phyloP scores from a whole-genome alignment of 768 basidiomycete species.

The Psilocybe sp. region DNA sequence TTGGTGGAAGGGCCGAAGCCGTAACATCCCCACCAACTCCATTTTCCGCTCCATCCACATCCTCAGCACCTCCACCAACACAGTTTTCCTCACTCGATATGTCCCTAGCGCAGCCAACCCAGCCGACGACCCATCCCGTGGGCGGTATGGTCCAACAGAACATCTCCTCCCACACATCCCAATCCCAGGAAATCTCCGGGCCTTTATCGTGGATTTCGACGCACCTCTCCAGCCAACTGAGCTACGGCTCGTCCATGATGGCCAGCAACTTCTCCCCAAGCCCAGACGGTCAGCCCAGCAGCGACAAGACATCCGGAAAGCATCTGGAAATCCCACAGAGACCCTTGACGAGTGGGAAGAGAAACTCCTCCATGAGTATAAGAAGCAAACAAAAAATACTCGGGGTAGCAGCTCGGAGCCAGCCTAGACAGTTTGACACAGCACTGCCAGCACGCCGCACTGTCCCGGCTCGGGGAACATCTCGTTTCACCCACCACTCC shows the following conservation, averaged over 20 bases:
- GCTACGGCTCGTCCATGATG: background rate
- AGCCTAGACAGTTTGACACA: too few relatives aligned
- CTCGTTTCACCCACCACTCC: too few relatives aligned
- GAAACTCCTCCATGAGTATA: too few relatives aligned
- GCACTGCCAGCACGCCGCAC: too few relatives aligned
- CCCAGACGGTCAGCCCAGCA: too few relatives aligned
- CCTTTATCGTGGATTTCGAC: constrained; percentile 24
- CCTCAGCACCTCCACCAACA: background rate
- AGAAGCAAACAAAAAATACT: too few relatives aligned
- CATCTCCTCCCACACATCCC: constrained; percentile 27
- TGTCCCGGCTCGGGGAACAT: too few relatives aligned
- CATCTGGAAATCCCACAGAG: too few relatives aligned
- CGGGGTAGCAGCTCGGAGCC: too few relatives aligned
- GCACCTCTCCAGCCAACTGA: constrained; percentile 7
- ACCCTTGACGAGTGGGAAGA: too few relatives aligned
- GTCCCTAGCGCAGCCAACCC: constrained; percentile 31
- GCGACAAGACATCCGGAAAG: too few relatives aligned
- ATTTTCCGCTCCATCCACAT: constrained; percentile 25
- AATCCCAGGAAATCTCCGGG: constrained; percentile 23
- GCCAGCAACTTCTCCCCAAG: too few relatives aligned
- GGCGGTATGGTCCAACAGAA: constrained; percentile 17
- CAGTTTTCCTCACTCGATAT: constrained; percentile 25
- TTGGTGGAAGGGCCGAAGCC: constrained; percentile 34
- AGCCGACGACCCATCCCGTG: constrained; percentile 34
- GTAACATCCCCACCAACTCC: constrained; percentile 23